Evolutionary conservation across 148 eudicot genomes (phyloP).

Genomic region (Mesembryanthemum crystallinum): DNA sequence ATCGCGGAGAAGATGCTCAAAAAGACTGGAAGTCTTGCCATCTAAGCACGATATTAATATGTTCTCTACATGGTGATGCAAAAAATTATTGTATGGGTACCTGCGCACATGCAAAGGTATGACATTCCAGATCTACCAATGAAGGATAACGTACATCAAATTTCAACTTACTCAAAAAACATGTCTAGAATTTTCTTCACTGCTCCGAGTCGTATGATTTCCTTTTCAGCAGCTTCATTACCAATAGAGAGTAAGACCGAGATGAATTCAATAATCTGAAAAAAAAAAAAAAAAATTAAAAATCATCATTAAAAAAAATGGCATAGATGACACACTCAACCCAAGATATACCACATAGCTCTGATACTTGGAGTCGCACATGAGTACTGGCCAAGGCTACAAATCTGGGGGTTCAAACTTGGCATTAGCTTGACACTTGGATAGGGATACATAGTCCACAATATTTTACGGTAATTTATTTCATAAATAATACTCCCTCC

Average conservation of each 20-base stretch:
- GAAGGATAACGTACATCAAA: not conserved
- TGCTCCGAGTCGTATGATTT: slow-evolving; percentile 84
- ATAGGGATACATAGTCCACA: not conserved
- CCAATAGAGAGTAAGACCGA: slow-evolving; percentile 72
- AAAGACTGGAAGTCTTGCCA: slow-evolving; percentile 65
- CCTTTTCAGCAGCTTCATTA: slow-evolving; percentile 85
- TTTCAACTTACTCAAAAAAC: slow-evolving; percentile 72
- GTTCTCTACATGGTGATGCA: slow-evolving; percentile 85
- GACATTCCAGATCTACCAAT: slow-evolving; percentile 2
- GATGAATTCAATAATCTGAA: slow-evolving; percentile 87
- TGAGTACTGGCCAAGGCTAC: not conserved
- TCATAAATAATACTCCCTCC: not conserved
- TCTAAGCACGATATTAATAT: slow-evolving; percentile 75
- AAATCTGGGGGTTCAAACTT: not conserved
- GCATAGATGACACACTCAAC: not conserved
- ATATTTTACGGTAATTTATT: too few species aligned
- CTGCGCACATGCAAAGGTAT: slow-evolving; percentile 35
- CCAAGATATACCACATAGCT: not conserved
- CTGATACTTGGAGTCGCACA: not conserved
- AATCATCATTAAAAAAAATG: slow-evolving; percentile 1
- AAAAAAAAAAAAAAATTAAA: slow-evolving; percentile 11
- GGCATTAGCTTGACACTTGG: not conserved
- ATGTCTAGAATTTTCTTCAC: slow-evolving; percentile 64
- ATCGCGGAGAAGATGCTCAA: slow-evolving; percentile 76
- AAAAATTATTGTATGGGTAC: slow-evolving; percentile 92